phyloP scores from a whole-genome alignment of 768 basidiomycete genomes.

The Termitomyces sp. region DNA sequence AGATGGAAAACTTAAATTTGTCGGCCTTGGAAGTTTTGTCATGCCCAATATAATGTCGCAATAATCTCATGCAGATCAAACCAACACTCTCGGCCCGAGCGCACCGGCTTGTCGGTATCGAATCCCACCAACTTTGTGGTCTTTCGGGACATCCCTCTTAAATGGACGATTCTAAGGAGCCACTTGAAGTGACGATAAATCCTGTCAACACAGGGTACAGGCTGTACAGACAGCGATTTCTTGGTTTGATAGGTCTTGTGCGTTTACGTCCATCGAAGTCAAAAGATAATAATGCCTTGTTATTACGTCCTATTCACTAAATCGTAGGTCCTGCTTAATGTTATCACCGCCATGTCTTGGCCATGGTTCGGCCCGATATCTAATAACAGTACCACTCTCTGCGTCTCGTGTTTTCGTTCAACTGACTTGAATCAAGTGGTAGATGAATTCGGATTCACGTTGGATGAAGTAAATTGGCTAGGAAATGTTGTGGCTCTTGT shows the following conservation, averaged over 20 bases:
- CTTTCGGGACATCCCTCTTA: not conserved
- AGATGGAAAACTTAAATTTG: not conserved
- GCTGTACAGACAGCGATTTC: constrained; percentile 66
- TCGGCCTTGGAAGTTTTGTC: not conserved
- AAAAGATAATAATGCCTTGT: not conserved
- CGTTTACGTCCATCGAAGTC: constrained; percentile 12
- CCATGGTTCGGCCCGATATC: constrained; percentile 87
- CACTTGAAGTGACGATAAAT: not conserved
- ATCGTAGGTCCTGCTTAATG: constrained; percentile 52
- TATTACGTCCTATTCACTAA: not conserved
- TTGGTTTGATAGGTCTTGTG: constrained; percentile 59
- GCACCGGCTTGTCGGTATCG: no score
- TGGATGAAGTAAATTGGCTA: constrained; percentile 77
- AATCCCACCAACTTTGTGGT: not conserved
- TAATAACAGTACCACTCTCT: constrained; percentile 42
- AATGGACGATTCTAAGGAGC: constrained; percentile 3
- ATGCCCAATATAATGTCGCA: not conserved
- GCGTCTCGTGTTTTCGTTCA: not conserved
- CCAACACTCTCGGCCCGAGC: not conserved
- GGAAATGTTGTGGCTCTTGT: constrained; percentile 60
- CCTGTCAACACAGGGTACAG: constrained; percentile 33
- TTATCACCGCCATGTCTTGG: constrained; percentile 61
- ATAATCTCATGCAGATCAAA: not conserved
- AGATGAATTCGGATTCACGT: constrained; percentile 57
- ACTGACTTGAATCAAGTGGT: constrained; percentile 34